These are phyloP conservation scores for Royoungia palumana DNA, from an alignment of 768 basidiomycete genomes.

Conservation along the genomic window DNA sequence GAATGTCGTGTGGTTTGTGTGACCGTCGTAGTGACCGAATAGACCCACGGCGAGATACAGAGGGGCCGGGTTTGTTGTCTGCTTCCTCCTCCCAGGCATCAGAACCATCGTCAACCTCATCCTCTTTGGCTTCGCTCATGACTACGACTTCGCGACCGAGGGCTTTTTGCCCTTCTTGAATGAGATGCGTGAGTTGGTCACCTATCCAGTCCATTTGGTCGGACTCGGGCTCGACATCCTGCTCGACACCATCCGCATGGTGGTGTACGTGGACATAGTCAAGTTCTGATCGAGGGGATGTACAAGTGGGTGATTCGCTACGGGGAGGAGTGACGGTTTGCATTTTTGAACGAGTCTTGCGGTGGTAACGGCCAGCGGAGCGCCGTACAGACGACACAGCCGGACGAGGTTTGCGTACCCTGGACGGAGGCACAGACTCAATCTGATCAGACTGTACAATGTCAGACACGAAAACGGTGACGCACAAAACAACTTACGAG, in stretches of 20 bases:
- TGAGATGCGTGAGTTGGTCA: conserved; percentile 61
- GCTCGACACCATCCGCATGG: conserved; percentile 33
- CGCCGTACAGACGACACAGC: conserved; percentile 32
- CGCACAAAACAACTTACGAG: conserved; percentile 22
- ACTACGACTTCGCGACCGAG: conserved; percentile 76
- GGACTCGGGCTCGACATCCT: conserved; percentile 38
- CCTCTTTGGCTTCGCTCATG: conserved; percentile 68
- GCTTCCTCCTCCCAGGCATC: conserved; percentile 74
- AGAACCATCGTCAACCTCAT: conserved; percentile 72
- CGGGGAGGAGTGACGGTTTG: conserved; percentile 26
- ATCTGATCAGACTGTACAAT: conserved; percentile 26
- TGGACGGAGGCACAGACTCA: conserved; percentile 38
- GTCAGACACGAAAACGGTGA: conserved; percentile 12
- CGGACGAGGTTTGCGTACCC: conserved; percentile 37
- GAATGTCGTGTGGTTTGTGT: conserved; percentile 21
- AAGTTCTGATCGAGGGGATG: conserved; percentile 40
- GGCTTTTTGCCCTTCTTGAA: conserved; percentile 76
- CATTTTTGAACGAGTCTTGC: conserved; percentile 30
- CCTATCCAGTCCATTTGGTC: conserved; percentile 82
- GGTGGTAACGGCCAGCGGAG: conserved; percentile 33
- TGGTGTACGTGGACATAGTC: conserved; percentile 34
- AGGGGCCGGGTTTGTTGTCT: conserved; percentile 6
- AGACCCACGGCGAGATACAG: conserved; percentile 28
- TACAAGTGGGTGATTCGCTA: conserved; percentile 24
- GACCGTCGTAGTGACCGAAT: conserved; percentile 24